These are phyloP conservation scores for Ampelocalamus luodianensis DNA, from an alignment of 176 grass and related monocot genomes.

Conservation along the genomic window DNA sequence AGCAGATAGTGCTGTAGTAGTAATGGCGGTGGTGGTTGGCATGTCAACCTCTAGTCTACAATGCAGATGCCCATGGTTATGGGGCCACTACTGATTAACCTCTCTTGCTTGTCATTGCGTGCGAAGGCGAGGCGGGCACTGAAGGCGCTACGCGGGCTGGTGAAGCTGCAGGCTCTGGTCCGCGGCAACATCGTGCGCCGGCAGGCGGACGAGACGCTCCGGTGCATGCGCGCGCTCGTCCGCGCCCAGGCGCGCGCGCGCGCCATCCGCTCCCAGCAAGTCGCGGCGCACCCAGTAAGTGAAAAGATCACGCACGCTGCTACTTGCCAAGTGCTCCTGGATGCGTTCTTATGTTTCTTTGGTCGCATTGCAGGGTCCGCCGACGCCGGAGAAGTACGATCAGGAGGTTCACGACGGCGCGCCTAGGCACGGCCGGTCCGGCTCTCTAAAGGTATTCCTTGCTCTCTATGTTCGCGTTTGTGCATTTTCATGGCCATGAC, in stretches of 20 bases:
- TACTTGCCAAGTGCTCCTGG: background rate
- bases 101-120: constrained; percentile 24
- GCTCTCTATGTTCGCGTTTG: background rate
- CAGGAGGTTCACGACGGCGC: constrained; percentile 41
- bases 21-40: constrained; percentile 52
- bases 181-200: constrained; percentile 95
- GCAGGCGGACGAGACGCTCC: constrained; percentile 90
- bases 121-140: constrained; percentile 86
- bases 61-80: constrained; percentile 30
- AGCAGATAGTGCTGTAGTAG: constrained; percentile 35
- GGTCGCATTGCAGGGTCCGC: constrained; percentile 48
- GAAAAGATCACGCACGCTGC: background rate
- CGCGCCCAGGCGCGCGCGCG: constrained; percentile 79
- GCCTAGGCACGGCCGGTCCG: constrained; percentile 54
- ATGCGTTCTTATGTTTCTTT: constrained; percentile 13
- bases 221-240: constrained; percentile 94
- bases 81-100: constrained; percentile 38
- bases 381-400: constrained; percentile 78
- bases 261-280: constrained; percentile 51
- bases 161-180: constrained; percentile 95
- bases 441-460: constrained; percentile 58
- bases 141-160: constrained; percentile 80
- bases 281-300: constrained; percentile 26
- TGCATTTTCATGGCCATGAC: background rate
- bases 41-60: constrained; percentile 20